These are phyloP conservation scores for Mycosphaerelloides madeirae DNA, from an alignment of 2,329 filamentous ascomycete genomes.

Conservation along the genomic window DNA sequence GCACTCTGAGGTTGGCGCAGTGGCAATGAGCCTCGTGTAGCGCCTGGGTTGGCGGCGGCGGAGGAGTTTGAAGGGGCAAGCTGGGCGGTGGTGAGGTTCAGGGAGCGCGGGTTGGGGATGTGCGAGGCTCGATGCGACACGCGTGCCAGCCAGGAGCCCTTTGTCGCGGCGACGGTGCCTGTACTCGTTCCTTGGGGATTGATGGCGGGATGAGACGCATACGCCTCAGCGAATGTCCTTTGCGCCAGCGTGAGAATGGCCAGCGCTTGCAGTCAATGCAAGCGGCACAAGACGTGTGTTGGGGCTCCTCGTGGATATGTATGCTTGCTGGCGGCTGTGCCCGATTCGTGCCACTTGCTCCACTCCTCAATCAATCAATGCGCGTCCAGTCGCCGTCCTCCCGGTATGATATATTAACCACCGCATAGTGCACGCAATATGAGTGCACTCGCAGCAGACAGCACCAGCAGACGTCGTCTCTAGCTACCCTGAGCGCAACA, in stretches of 20 bases:
- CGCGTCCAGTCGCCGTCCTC: no score
- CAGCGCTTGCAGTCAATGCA: background rate
- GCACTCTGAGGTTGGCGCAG: constrained; percentile 1
- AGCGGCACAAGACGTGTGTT: no score
- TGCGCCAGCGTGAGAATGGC: background rate
- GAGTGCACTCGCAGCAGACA: no score
- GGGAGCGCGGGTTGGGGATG: constrained; percentile 19
- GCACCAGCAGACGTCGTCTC: no score
- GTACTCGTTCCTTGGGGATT: background rate
- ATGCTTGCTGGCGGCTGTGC: no score
- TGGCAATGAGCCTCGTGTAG: background rate
- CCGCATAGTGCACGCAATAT: no score
- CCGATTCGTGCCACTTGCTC: no score
- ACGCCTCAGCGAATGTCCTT: constrained; percentile 3
- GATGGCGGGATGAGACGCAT: background rate
- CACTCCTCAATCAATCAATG: no score
- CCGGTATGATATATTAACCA: no score
- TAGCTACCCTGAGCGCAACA: no score
- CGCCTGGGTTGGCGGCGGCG: background rate
- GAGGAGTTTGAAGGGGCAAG: background rate
- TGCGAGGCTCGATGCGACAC: constrained; percentile 29
- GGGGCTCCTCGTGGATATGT: no score
- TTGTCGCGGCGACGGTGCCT: background rate
- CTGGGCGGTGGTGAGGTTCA: background rate
- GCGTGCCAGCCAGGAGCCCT: constrained; percentile 16